phyloP scores from a whole-genome alignment of 1,284 basidiomycete species.

The Ustilago sp. region DNA sequence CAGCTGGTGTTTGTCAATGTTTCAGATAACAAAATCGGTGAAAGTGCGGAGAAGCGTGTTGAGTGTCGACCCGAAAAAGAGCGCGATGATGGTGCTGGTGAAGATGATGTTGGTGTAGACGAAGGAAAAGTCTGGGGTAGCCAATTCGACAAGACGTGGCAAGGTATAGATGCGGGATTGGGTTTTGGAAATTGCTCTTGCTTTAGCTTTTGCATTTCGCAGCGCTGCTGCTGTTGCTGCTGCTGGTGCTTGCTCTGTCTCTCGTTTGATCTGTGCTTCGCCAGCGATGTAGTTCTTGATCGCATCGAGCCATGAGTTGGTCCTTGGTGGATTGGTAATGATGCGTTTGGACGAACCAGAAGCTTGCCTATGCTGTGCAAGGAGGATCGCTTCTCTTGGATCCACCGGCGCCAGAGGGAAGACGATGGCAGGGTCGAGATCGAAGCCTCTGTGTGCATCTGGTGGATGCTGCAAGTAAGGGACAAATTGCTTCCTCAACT shows the following conservation, averaged over 20 bases:
- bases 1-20: neutral
- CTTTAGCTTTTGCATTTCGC: neutral
- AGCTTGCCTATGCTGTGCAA: neutral
- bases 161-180: conserved; percentile 77
- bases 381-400: conserved; percentile 7
- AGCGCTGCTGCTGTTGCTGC: neutral
- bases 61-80: conserved; percentile 92
- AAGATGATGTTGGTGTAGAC: conserved; percentile 92
- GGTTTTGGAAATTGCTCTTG: neutral
- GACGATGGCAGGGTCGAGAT: conserved; percentile 77
- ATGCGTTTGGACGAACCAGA: neutral
- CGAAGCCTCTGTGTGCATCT: conserved; percentile 93
- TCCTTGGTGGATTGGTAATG: neutral
- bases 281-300: neutral
- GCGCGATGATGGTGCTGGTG: conserved; percentile 73
- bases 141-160: conserved; percentile 85
- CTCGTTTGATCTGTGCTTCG: neutral
- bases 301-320: neutral
- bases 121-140: conserved; percentile 98
- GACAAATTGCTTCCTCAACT: conserved; percentile 86
- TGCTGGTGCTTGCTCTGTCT: neutral
- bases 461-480: conserved; percentile 95
- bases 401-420: conserved; percentile 69
- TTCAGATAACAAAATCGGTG: conserved; percentile 64
- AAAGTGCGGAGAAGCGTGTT: conserved; percentile 86